phyloP scores from a whole-genome alignment of 371 early-diverging fungal genomes.

The Zancudomyces culisetae region DNA sequence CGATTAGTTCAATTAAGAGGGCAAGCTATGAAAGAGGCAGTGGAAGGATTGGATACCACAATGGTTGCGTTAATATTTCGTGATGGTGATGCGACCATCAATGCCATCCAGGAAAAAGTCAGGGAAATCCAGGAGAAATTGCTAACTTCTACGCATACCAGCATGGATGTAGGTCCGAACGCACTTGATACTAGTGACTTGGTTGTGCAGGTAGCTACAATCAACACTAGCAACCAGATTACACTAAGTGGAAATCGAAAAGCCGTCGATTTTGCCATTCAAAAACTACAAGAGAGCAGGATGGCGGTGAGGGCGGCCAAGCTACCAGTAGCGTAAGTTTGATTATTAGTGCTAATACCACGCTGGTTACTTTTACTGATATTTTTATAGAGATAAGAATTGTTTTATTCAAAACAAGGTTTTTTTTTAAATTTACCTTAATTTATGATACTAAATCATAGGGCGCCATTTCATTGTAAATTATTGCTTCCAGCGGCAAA shows the following conservation, averaged over 20 bases:
- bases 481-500: constrained; percentile 73
- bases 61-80: constrained; percentile 80
- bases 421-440: too few relatives aligned
- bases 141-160: too few relatives aligned
- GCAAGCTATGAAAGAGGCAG: constrained; percentile 65
- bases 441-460: too few relatives aligned
- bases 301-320: constrained; percentile 72
- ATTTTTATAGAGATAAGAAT: too few relatives aligned
- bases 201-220: constrained; percentile 54
- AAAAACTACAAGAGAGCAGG: constrained; percentile 47
- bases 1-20: constrained; percentile 71
- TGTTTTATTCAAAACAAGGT: too few relatives aligned
- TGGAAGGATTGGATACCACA: constrained; percentile 44
- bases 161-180: too few relatives aligned
- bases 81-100: too few relatives aligned
- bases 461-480: constrained; percentile 83
- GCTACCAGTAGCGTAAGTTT: constrained; percentile 66
- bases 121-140: too few relatives aligned
- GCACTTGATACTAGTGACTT: too few relatives aligned
- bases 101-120: too few relatives aligned
- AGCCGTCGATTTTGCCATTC: constrained; percentile 72
- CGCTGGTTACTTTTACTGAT: too few relatives aligned
- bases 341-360: too few relatives aligned
- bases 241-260: constrained; percentile 75
- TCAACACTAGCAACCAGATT: constrained; percentile 62